These are phyloP conservation scores for Capronia americana DNA, from an alignment of 2,329 filamentous ascomycete species.

Conservation along the genomic window DNA sequence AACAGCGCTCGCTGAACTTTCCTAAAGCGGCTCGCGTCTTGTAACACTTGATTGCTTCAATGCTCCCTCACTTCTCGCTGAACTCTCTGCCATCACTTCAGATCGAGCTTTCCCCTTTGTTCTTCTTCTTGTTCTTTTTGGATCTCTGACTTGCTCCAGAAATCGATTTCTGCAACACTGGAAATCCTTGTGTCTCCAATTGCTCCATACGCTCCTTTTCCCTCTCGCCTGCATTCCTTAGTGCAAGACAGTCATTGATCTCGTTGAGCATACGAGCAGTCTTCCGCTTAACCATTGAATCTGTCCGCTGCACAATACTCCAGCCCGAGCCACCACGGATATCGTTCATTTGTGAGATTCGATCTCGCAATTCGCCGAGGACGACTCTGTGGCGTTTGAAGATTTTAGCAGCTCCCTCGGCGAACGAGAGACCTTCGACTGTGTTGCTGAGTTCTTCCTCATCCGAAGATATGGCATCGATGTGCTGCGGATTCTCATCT, in stretches of 20 bases:
- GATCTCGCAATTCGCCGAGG: neutral
- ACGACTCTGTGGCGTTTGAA: neutral
- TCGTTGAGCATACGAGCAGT: slow-evolving; percentile 3
- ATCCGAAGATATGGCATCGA: neutral
- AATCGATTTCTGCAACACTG: neutral
- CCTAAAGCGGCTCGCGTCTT: neutral
- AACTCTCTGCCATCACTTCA: neutral
- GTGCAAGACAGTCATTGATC: slow-evolving; percentile 11
- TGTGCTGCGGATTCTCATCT: neutral
- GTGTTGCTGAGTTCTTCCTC: neutral
- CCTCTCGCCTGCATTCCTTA: neutral
- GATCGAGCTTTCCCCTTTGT: neutral
- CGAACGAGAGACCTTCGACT: neutral
- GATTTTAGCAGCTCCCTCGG: neutral
- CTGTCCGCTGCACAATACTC: slow-evolving; percentile 9
- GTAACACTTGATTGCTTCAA: neutral
- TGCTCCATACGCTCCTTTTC: neutral
- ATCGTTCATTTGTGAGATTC: slow-evolving; percentile 1
- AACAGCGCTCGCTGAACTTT: neutral
- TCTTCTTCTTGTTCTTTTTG: slow-evolving; percentile 8
- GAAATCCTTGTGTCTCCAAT: slow-evolving; percentile 5
- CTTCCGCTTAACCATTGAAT: slow-evolving; percentile 2
- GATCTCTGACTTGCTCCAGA: neutral
- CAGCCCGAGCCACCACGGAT: slow-evolving; percentile 9
- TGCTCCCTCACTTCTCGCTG: too few species aligned